phyloP scores from a whole-genome alignment of 495 filamentous ascomycete genomes.

The Diplogelasinospora grovesii region DNA sequence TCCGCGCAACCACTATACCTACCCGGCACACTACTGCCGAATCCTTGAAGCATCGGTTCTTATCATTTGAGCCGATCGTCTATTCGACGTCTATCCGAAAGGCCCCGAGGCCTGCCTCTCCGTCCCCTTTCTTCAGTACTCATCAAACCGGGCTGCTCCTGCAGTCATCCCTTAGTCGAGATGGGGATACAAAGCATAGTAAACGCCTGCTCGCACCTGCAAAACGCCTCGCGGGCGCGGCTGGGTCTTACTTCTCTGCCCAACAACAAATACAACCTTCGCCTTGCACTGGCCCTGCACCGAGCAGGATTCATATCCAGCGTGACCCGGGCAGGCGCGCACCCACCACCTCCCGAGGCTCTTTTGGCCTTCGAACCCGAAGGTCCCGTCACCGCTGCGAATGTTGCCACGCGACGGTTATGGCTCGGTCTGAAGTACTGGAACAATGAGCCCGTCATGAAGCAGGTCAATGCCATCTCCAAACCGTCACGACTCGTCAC shows the following conservation, averaged over 20 bases:
- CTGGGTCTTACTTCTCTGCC: slow-evolving; percentile 84
- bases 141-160: background rate
- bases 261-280: slow-evolving; percentile 72
- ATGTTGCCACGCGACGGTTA: slow-evolving; percentile 68
- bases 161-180: slow-evolving; percentile 15
- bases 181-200: slow-evolving; percentile 86
- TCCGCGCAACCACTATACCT: too few relatives aligned
- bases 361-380: slow-evolving; percentile 47
- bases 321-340: slow-evolving; percentile 69
- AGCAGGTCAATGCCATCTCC: slow-evolving; percentile 59
- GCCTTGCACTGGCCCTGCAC: slow-evolving; percentile 70
- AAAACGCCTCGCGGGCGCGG: slow-evolving; percentile 82
- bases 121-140: too few relatives aligned
- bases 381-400: slow-evolving; percentile 67
- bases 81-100: too few relatives aligned
- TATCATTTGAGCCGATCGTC: too few relatives aligned
- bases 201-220: slow-evolving; percentile 84
- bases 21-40: too few relatives aligned
- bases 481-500: slow-evolving; percentile 70
- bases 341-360: slow-evolving; percentile 52
- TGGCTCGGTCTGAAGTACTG: slow-evolving; percentile 96
- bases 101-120: background rate
- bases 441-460: slow-evolving; percentile 78
- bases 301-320: slow-evolving; percentile 72
- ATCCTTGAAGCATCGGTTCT: too few relatives aligned